Evolutionary conservation across 345 rosid genomes (phyloP).

Genomic region (Ceriops zippeliana): DNA sequence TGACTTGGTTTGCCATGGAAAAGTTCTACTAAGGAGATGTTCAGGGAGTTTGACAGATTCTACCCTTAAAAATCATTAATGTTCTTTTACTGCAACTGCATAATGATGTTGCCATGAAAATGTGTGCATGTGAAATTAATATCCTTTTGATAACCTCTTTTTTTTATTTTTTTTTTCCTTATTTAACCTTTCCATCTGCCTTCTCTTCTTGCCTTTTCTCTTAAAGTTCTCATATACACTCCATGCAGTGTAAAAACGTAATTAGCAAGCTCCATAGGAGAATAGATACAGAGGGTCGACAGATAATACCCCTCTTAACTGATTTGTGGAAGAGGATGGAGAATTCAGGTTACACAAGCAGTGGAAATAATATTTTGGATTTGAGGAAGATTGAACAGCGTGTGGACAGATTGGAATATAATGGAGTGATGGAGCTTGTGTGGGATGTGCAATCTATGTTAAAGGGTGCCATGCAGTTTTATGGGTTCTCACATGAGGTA

Average conservation of each 20-base stretch:
- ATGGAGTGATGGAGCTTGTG: constrained; percentile 82
- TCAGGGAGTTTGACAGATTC: no score
- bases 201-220: background rate
- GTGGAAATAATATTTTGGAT: constrained; percentile 71
- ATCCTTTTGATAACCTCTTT: background rate
- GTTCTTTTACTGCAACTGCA: no score
- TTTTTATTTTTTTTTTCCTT: background rate
- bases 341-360: constrained; percentile 55
- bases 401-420: constrained; percentile 76
- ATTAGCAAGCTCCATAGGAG: constrained; percentile 86
- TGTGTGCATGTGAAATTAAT: no score
- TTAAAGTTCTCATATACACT: constrained; percentile 10
- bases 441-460: constrained; percentile 84
- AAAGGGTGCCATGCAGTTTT: constrained; percentile 81
- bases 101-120: no score
- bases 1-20: no score
- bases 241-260: constrained; percentile 82
- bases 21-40: no score
- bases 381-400: constrained; percentile 83
- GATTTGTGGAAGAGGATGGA: constrained; percentile 86
- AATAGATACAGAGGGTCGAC: constrained; percentile 90
- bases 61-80: no score
- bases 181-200: background rate
- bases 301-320: constrained; percentile 85
- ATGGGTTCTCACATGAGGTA: constrained; percentile 93